These are phyloP conservation scores for Gymnopus androsaceus DNA, from an alignment of 1,284 basidiomycete genomes.

Conservation along the genomic window DNA sequence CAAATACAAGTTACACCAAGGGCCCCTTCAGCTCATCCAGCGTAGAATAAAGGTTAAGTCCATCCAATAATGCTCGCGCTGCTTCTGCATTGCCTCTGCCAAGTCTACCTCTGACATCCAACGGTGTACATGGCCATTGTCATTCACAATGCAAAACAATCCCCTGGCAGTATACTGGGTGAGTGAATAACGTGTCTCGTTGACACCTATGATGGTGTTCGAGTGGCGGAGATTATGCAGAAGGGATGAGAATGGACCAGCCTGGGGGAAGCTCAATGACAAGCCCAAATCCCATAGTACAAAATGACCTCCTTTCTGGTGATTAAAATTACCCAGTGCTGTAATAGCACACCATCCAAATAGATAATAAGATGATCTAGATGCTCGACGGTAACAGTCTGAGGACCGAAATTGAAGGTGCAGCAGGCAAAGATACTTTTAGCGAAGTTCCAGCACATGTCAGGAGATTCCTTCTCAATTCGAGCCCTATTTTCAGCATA, in stretches of 20 bases:
- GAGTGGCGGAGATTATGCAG: slow-evolving; percentile 27
- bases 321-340: slow-evolving; percentile 26
- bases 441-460: not conserved
- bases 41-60: too few species aligned
- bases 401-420: slow-evolving; percentile 9
- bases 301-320: slow-evolving; percentile 26
- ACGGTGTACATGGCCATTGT: too few species aligned
- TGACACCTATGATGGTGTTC: slow-evolving; percentile 24
- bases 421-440: not conserved
- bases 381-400: not conserved
- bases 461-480: too few species aligned
- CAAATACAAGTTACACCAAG: too few species aligned
- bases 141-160: not conserved
- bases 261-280: slow-evolving; percentile 28
- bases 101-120: too few species aligned
- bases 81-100: too few species aligned
- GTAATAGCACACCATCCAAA: slow-evolving; percentile 27
- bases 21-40: too few species aligned
- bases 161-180: slow-evolving; percentile 24
- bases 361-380: not conserved
- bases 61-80: too few species aligned
- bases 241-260: slow-evolving; percentile 29
- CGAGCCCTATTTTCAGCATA: too few species aligned
- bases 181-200: slow-evolving; percentile 26
- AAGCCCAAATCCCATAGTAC: slow-evolving; percentile 26